Base-by-base conservation (phyloP, 192 early-diverging fungal species). In the Backusella australiensis region DNA sequence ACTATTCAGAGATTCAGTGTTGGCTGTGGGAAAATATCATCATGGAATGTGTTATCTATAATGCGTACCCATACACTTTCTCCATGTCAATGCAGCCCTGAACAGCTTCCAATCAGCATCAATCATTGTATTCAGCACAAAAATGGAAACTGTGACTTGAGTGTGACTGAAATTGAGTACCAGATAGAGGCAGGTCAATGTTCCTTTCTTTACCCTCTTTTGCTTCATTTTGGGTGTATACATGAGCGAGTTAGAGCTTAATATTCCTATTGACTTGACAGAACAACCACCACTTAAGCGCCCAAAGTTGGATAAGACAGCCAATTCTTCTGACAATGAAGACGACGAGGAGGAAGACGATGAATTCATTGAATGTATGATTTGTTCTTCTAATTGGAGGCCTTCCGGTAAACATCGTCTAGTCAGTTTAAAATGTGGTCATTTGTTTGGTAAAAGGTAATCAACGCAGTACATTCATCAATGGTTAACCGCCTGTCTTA, bases 381-480 rank as follows among this genome's bases (percentile, higher is more conserved):
- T 77, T 39, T 77, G 76, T 39, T 72, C 70, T 34, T 56, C 59
- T 9, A 34, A 77, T 69, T 77, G 76, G 76, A 77, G 63, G 15
- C 23, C 17, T 21, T 39, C 38, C 34, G 76, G 70, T 21, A 19
- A 38, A 17, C 76, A 77, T 77, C 53, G 76, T 46, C 17, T 77
- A 23, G 76, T 67, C 15, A 32, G 46, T 35, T 53, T 77, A 17
- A 59, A 77, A 14, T 77, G 76, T 49, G 76, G 76, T 6, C 76
- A 77, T 67, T 34, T 77, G 21, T 77, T 63, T 72, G 76, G 76
- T 32, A 29, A 66, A 42, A 49, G 49, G 76, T 77, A 77, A 71
- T 21, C 14, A 32, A 0, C 3, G 39, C 4, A 34, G n/a, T 5
- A 9, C 1, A 17, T 3, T 1, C 2, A 34, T 8, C 6, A 21